Base-by-base conservation (phyloP, 2,329 filamentous ascomycete species). In the Diaporthe destruens region DNA sequence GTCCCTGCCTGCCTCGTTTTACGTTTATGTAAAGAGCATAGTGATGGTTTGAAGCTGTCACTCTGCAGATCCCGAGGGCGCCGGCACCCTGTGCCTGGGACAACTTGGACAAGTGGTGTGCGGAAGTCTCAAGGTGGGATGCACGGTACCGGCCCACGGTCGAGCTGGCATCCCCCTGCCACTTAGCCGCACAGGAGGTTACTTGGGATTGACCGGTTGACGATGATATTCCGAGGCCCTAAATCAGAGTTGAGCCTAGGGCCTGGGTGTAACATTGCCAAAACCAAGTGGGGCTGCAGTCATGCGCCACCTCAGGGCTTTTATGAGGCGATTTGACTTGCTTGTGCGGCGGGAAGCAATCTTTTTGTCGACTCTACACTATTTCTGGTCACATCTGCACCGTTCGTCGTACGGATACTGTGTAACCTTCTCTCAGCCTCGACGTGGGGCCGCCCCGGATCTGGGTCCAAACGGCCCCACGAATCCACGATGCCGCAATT, bases 161-260 rank as follows among this genome's bases (percentile, higher is more conserved):
- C 53, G 44, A 39, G 61, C 61, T 23, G 47, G 61, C 61, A 66
- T 66, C 36, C 44, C 47, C 61, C 51, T 51, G 32, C 47, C 11
- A 53, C 5, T 7, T 25, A 29, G 20, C 42, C 8, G 18, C 32
- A 18, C 34, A 23, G 12, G n/a, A 14, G 8, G 12, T 32, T n/a
- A 8, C 3, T 36, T 51, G 44, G 44, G 44, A 36, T 12, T 65
- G 44, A 25, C 20, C 51, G 61, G 44, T 25, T 51, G 44, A 51
- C 61, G 61, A 66, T 8, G 25, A 29, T 47, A 39, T 39, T 39
- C 39, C 32, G 29, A 51, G 20, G 12, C 5, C 14, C 61, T 66
- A 29, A 36, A 66, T 66, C 61, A 66, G 61, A 51, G 61, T 51
- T 65, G 61, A 36, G 47, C 61, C 44, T 51, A 65, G 29, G 20